Evolutionary conservation across 169 alveolate species (phyloP).

Genomic region (Plasmodium blacklocki): DNA sequence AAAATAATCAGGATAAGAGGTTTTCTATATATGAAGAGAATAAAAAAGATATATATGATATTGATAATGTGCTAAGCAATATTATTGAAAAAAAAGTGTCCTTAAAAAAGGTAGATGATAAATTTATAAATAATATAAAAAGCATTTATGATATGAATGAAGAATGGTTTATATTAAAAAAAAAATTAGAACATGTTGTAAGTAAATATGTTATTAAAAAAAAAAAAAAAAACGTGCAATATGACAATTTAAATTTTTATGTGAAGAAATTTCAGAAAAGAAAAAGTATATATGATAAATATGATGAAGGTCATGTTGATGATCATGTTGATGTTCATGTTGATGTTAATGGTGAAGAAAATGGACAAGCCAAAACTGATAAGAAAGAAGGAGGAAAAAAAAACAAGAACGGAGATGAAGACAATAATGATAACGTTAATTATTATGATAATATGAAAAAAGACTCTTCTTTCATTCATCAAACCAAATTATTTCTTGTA

Average conservation of each 20-base stretch:
- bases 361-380: background rate
- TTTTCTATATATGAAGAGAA: background rate
- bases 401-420: constrained; percentile 17
- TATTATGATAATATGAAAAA: background rate
- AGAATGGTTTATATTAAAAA: constrained; percentile 35
- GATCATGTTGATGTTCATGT: constrained; percentile 2
- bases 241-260: constrained; percentile 69
- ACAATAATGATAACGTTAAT: background rate
- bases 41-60: constrained; percentile 15
- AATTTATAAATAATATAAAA: constrained; percentile 28
- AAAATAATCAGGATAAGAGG: background rate
- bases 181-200: constrained; percentile 39
- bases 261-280: constrained; percentile 42
- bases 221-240: constrained; percentile 42
- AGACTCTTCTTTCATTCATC: background rate
- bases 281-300: background rate
- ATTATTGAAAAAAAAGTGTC: constrained; percentile 29
- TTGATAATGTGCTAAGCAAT: constrained; percentile 13
- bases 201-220: constrained; percentile 68
- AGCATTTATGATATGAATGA: constrained; percentile 17
- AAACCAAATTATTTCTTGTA: constrained; percentile 17
- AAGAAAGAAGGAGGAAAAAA: background rate
- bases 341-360: background rate
- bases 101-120: constrained; percentile 51
- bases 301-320: background rate